These are phyloP conservation scores for Fusarium nodosum DNA, from an alignment of 2,329 filamentous ascomycete species.

Conservation along the genomic window DNA sequence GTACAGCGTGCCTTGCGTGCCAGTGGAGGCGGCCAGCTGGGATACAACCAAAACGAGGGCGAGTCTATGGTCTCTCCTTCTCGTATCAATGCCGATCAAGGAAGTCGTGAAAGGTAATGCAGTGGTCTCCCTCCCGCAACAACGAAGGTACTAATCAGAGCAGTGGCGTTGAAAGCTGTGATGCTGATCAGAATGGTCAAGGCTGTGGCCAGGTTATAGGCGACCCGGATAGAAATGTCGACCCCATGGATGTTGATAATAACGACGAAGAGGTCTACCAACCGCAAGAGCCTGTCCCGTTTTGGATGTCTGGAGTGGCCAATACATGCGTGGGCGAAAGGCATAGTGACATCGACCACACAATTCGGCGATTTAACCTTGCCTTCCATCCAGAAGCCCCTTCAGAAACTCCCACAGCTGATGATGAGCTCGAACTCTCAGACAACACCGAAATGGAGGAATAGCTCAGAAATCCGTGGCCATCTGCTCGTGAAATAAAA, in stretches of 20 bases:
- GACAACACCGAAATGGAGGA: slow-evolving; percentile 13
- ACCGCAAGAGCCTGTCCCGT: no score
- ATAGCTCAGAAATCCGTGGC: background rate
- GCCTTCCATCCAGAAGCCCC: background rate
- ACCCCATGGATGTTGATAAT: background rate
- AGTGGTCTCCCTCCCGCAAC: background rate
- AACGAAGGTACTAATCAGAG: background rate
- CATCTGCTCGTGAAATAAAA: background rate
- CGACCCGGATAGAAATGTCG: background rate
- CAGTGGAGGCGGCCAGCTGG: background rate
- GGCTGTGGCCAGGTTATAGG: background rate
- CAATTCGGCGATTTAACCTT: background rate
- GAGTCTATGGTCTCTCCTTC: slow-evolving; percentile 1
- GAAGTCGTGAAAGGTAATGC: slow-evolving; percentile 11
- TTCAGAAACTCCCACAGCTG: background rate
- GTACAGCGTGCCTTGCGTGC: background rate
- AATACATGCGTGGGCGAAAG: background rate
- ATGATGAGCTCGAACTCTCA: background rate
- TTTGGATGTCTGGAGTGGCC: slow-evolving; percentile 2
- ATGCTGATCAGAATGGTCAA: no score
- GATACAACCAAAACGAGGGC: background rate
- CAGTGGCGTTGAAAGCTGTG: background rate
- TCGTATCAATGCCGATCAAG: background rate
- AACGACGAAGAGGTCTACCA: background rate
- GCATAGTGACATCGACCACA: background rate